Evolutionary conservation across 2,329 filamentous ascomycete species (phyloP), one percentile per base, ranked within the genome.

Genomic region (Penicillium sp.): DNA sequence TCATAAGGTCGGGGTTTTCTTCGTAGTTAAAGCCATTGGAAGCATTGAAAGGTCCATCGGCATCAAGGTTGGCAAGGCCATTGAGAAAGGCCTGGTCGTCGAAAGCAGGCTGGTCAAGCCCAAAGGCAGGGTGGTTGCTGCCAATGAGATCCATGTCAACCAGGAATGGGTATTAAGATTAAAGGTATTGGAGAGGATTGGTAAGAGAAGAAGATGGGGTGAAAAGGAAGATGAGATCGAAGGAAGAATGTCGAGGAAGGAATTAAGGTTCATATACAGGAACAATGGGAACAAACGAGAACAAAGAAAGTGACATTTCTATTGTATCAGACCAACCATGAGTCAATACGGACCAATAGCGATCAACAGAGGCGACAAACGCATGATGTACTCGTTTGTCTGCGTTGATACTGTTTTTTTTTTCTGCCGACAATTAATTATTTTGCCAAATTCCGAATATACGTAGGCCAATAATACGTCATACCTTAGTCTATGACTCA

Each of bases 401-500:
- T 45, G 9, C 14, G 10, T 38, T 14, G 16, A 16, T 7, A 43
- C 38, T 44, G 35, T 45, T 46, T 37, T 56, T 44, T 53, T 53
- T 34, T 51, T 52, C 48, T 56, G 53, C 53, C 48, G 20, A 13
- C 13, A n/a, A 46, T 31, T 1, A 22, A 31, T 29, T 40, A 34
- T 45, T 51, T 35, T 34, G 38, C 49, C 39, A 29, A 14, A 44
- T 6, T 20, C 16, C 9, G 8, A 20, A 13, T 50, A 37, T 31
- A 22, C 32, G 6, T 10, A 9, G 2, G 13, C 53, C 34, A 45
- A 52, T 52, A 2, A 40, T 29, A 22, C 11, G 6, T 44, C 16
- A 35, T 14, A 0, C 1, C 3, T 14, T 4, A 20, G 6, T 2
- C 0, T 2, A 1, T 5, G 5, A 2, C 10, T 11, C n/a, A 18